phyloP scores from a whole-genome alignment of 2,329 filamentous ascomycete species.

The Metarhizium album region DNA sequence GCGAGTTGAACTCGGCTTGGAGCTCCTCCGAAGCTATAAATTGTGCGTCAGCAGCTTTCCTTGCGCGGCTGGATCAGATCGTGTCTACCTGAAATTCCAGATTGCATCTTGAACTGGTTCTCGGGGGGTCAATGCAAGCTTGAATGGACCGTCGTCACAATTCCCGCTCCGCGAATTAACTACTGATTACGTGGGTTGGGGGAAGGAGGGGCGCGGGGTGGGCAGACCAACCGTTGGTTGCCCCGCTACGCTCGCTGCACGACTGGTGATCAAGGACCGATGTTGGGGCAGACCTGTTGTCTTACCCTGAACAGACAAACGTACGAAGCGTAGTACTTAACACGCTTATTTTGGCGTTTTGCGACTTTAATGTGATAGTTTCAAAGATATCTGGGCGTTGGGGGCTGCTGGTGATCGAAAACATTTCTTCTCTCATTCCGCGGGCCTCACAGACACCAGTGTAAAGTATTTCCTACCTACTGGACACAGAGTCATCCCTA shows the following conservation, averaged over 20 bases:
- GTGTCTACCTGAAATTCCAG: constrained; percentile 58
- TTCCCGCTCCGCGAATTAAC: neutral
- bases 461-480: no score
- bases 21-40: constrained; percentile 64
- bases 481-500: no score
- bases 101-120: constrained; percentile 52
- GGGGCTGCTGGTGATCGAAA: no score
- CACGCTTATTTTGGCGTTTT: no score
- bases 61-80: neutral
- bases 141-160: neutral
- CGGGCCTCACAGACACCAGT: no score
- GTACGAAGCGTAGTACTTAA: no score
- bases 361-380: no score
- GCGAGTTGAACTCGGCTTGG: constrained; percentile 57
- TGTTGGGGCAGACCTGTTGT: neutral
- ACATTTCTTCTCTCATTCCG: no score
- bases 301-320: neutral
- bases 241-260: constrained; percentile 1
- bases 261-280: no score
- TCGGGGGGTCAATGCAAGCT: neutral
- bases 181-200: neutral
- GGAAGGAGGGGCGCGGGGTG: no score
- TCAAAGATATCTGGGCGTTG: neutral
- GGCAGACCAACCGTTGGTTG: constrained; percentile 1
- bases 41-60: neutral